Conservation (phyloP, 352 stramenopile genomes). For the Aphanomyces cochlioides region DNA sequence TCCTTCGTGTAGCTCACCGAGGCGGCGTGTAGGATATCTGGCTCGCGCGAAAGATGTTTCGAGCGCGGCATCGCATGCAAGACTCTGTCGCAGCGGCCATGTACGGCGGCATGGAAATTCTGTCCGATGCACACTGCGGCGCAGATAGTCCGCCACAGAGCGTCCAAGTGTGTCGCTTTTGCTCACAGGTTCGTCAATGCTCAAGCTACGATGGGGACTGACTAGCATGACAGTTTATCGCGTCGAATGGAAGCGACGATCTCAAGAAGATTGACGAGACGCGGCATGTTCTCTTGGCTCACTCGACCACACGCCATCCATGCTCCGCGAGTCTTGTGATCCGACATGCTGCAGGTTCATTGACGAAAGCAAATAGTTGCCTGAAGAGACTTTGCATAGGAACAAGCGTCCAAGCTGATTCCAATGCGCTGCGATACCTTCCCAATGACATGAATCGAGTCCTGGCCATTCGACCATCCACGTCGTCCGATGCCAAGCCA, state of each 20-base stretch:
- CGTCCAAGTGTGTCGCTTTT: constrained; percentile 13
- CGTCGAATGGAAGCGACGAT: not conserved
- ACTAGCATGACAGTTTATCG: constrained; percentile 2
- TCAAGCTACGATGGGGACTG: not conserved
- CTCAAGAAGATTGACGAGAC: constrained; percentile 6
- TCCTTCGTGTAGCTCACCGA: not conserved
- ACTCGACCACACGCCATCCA: not conserved
- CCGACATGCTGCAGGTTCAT: not conserved
- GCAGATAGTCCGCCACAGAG: not conserved
- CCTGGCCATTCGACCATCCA: constrained; percentile 7
- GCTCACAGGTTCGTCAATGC: constrained; percentile 3
- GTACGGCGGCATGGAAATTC: not conserved
- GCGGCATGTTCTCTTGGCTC: constrained; percentile 1
- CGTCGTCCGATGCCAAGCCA: not conserved
- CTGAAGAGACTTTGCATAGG: not conserved
- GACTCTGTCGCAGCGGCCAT: not conserved
- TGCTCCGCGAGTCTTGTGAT: constrained; percentile 14
- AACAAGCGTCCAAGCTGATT: not conserved
- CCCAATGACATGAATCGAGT: constrained; percentile 17
- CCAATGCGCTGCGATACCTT: not conserved
- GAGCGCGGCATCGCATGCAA: not conserved
- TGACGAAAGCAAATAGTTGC: not conserved
- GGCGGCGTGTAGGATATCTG: constrained; percentile 12
- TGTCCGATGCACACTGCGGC: not conserved
- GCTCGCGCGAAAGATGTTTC: constrained; percentile 8